phyloP scores from a whole-genome alignment of 129 eudicot species.

The Escallonia rubra region DNA sequence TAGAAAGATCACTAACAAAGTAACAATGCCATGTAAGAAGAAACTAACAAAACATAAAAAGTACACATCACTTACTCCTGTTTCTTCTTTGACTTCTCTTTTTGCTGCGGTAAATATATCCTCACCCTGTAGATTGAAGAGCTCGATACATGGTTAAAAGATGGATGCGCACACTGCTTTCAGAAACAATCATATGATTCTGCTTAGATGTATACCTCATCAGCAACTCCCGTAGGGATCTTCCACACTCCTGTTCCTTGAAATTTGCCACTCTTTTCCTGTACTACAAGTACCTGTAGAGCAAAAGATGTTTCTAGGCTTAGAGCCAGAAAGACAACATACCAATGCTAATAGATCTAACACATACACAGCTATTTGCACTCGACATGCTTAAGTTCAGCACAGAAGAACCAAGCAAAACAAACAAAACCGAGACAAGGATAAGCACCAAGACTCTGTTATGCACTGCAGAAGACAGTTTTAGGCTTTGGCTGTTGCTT shows the following conservation, averaged over 20 bases:
- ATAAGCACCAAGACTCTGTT: too few species aligned
- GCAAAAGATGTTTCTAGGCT: conserved; percentile 3
- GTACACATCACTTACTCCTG: conserved; percentile 59
- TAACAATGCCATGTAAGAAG: neutral
- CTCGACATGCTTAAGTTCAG: too few species aligned
- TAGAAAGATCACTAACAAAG: conserved; percentile 1
- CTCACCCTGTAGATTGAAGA: conserved; percentile 55
- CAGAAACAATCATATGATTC: conserved; percentile 10
- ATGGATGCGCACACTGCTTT: neutral
- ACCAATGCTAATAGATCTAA: neutral
- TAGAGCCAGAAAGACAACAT: neutral
- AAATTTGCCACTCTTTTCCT: conserved; percentile 59
- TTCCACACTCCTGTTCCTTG: conserved; percentile 71
- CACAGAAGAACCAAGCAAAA: too few species aligned
- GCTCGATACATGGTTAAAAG: conserved; percentile 10
- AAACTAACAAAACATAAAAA: neutral
- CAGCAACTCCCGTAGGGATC: conserved; percentile 70
- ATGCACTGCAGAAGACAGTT: too few species aligned
- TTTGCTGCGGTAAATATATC: conserved; percentile 52
- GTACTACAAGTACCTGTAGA: conserved; percentile 74
- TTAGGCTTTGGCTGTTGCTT: too few species aligned
- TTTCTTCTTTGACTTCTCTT: conserved; percentile 93
- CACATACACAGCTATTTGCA: neutral
- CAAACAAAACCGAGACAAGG: too few species aligned
- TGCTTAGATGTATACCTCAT: conserved; percentile 39